These are phyloP conservation scores for Arctium minus DNA, from an alignment of 129 eudicot genomes.

Conservation along the genomic window DNA sequence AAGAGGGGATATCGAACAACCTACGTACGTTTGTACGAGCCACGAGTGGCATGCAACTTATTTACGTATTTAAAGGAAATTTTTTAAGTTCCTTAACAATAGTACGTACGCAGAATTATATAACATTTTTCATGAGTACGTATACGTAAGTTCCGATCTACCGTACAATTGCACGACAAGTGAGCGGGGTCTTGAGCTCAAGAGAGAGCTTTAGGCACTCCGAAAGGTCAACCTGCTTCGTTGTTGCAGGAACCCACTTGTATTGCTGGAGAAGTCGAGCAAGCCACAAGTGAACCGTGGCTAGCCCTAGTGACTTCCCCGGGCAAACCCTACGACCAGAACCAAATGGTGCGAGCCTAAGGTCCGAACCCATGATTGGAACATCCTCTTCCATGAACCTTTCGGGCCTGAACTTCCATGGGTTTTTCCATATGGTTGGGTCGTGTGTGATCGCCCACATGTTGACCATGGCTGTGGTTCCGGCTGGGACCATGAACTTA, in stretches of 20 bases:
- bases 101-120: not conserved
- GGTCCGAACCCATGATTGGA: conserved; percentile 71
- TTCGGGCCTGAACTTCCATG: conserved; percentile 65
- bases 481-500: conserved; percentile 66
- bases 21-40: not conserved
- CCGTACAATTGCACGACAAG: conserved; percentile 36
- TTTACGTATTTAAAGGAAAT: conserved; percentile 13
- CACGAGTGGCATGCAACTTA: conserved; percentile 10
- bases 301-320: conserved; percentile 64
- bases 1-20: not conserved
- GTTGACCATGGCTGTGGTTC: conserved; percentile 91
- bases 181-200: conserved; percentile 67
- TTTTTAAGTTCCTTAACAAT: not conserved
- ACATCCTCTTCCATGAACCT: conserved; percentile 63
- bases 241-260: conserved; percentile 48
- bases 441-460: conserved; percentile 98
- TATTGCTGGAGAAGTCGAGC: conserved; percentile 66
- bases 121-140: not conserved
- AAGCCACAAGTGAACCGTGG: conserved; percentile 68
- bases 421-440: conserved; percentile 71
- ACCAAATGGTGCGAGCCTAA: conserved; percentile 89
- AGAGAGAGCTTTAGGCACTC: conserved; percentile 80
- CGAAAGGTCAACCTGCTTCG: conserved; percentile 60
- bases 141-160: not conserved
- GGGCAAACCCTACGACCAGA: conserved; percentile 88